Conservation (phyloP, 257 asterid genomes). For the Echites panduratus region DNA sequence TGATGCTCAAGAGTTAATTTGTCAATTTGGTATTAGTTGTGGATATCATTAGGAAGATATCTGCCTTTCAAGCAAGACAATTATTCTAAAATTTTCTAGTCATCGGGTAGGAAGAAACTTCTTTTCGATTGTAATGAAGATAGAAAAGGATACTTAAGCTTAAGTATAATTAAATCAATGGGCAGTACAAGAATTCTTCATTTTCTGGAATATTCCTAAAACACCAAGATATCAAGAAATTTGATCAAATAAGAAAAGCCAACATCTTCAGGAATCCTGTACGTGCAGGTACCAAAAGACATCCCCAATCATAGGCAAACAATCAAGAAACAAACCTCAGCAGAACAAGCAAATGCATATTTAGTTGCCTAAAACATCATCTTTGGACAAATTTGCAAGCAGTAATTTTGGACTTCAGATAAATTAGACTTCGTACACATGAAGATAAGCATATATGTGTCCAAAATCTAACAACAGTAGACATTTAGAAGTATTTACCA, state of each 20-base stretch:
- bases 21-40: conserved; percentile 6
- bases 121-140: conserved; percentile 3
- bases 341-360: background rate
- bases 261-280: background rate
- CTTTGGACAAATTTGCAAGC: background rate
- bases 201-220: background rate
- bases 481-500: background rate
- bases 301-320: background rate
- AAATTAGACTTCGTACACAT: background rate
- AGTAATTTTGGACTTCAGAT: background rate
- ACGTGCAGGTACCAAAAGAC: conserved; percentile 2
- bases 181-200: background rate
- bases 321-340: background rate
- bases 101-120: conserved; percentile 3
- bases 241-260: background rate
- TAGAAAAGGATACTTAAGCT: background rate
- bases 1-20: background rate
- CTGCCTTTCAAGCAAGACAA: conserved; percentile 21
- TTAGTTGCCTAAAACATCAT: background rate
- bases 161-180: background rate
- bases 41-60: background rate
- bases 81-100: background rate
- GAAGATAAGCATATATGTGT: background rate
- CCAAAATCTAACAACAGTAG: background rate
- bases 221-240: background rate